Conservation (phyloP, 345 rosid species). For the Syzygium oleosum region DNA sequence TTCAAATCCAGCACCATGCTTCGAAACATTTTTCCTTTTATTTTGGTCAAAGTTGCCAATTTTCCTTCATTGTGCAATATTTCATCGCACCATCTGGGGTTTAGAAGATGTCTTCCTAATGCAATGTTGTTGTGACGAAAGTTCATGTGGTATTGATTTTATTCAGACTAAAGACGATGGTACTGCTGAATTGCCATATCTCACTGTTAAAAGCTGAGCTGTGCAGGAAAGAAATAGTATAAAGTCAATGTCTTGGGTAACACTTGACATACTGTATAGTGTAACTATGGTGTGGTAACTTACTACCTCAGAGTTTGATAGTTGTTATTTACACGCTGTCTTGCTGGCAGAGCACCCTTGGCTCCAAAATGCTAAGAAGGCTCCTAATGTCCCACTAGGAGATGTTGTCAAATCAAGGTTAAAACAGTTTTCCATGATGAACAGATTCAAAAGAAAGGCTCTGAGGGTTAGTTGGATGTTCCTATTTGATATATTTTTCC, state of each 20-base stretch:
- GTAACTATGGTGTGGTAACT: not conserved
- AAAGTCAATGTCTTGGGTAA: not conserved
- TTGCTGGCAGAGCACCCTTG: conserved; percentile 79
- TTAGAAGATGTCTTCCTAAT: not conserved
- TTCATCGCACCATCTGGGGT: not conserved
- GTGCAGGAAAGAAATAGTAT: not conserved
- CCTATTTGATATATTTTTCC: not conserved
- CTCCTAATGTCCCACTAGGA: conserved; percentile 95
- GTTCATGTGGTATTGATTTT: not conserved
- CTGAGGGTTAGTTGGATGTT: conserved; percentile 62
- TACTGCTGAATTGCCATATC: not conserved
- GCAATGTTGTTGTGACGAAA: not conserved
- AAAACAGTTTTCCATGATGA: conserved; percentile 98
- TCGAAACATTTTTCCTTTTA: not conserved
- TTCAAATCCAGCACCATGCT: not conserved
- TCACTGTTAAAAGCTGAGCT: not conserved
- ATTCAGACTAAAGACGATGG: not conserved
- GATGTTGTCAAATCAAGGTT: conserved; percentile 97
- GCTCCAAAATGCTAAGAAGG: conserved; percentile 98
- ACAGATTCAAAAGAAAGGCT: conserved; percentile 99
- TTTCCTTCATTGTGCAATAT: not conserved
- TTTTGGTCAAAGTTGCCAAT: not conserved
- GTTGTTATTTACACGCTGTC: not conserved
- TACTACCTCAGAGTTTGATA: not conserved
- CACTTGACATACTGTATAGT: not conserved